phyloP scores from a whole-genome alignment of 2,329 filamentous ascomycete genomes.

The Aspergillus sp. region DNA sequence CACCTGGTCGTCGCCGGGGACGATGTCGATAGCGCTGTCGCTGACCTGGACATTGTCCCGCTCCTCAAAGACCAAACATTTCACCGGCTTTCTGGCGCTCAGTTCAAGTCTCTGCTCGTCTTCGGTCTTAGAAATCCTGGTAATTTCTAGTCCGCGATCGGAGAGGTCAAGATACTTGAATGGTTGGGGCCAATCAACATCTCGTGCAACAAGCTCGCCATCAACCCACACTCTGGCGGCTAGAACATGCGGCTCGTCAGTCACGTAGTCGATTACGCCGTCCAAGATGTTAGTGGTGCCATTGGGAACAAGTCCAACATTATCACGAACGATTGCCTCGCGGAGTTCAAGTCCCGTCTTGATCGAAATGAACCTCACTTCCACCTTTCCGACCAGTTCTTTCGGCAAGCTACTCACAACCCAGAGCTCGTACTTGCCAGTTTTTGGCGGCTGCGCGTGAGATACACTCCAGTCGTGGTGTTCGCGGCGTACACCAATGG shows the following conservation, averaged over 20 bases:
- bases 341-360: slow-evolving; percentile 56
- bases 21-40: slow-evolving; percentile 59
- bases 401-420: slow-evolving; percentile 52
- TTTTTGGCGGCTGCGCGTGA: slow-evolving; percentile 56
- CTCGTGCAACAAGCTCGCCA: slow-evolving; percentile 51
- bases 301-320: slow-evolving; percentile 52
- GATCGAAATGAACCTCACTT: slow-evolving; percentile 54
- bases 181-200: slow-evolving; percentile 62
- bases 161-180: slow-evolving; percentile 59
- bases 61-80: slow-evolving; percentile 62
- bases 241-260: slow-evolving; percentile 55
- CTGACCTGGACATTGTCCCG: slow-evolving; percentile 53
- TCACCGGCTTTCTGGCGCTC: slow-evolving; percentile 53
- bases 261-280: slow-evolving; percentile 51
- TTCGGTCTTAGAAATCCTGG: slow-evolving; percentile 32
- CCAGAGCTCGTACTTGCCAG: slow-evolving; percentile 57
- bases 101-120: slow-evolving; percentile 39
- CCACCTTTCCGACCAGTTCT: slow-evolving; percentile 33
- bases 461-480: slow-evolving; percentile 62
- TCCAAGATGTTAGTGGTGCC: slow-evolving; percentile 54
- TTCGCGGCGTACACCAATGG: slow-evolving; percentile 57
- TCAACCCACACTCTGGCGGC: slow-evolving; percentile 54
- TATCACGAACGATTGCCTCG: slow-evolving; percentile 47
- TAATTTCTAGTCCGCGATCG: slow-evolving; percentile 50
- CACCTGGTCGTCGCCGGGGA: slow-evolving; percentile 57